Conservation (phyloP, 352 stramenopile species). For the Pythium scleroteichum region DNA sequence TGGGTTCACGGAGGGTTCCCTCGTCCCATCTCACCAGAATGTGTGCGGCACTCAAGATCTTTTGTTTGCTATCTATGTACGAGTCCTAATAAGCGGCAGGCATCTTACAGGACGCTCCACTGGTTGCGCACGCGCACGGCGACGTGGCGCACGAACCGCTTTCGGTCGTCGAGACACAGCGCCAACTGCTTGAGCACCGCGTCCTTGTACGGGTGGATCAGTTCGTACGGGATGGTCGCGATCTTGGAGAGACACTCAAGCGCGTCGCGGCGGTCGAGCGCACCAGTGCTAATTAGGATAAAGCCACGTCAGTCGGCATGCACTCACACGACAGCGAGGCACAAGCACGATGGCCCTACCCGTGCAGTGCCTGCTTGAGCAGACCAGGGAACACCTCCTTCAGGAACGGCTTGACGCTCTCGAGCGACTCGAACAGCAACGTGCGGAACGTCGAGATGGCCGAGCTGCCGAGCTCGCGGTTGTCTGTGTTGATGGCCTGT, state of each 20-base stretch:
- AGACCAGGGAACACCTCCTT: constrained; percentile 84
- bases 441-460: constrained; percentile 79
- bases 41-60: no score
- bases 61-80: neutral
- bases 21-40: no score
- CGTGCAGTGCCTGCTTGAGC: constrained; percentile 79
- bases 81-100: neutral
- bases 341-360: constrained; percentile 38
- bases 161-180: constrained; percentile 82
- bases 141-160: constrained; percentile 85
- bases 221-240: constrained; percentile 80
- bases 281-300: constrained; percentile 43
- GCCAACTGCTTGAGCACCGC: constrained; percentile 74
- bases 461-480: constrained; percentile 70
- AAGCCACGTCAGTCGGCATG: neutral
- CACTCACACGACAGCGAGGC: neutral
- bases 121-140: constrained; percentile 89
- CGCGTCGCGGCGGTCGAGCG: constrained; percentile 69
- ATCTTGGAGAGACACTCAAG: constrained; percentile 81
- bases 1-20: no score
- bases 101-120: constrained; percentile 84
- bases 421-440: constrained; percentile 73
- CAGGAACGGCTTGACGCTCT: constrained; percentile 81
- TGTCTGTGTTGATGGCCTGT: constrained; percentile 76
- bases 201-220: constrained; percentile 88